Evolutionary conservation across 2,329 filamentous ascomycete species (phyloP).

Genomic region (Sporothrix globosa): DNA sequence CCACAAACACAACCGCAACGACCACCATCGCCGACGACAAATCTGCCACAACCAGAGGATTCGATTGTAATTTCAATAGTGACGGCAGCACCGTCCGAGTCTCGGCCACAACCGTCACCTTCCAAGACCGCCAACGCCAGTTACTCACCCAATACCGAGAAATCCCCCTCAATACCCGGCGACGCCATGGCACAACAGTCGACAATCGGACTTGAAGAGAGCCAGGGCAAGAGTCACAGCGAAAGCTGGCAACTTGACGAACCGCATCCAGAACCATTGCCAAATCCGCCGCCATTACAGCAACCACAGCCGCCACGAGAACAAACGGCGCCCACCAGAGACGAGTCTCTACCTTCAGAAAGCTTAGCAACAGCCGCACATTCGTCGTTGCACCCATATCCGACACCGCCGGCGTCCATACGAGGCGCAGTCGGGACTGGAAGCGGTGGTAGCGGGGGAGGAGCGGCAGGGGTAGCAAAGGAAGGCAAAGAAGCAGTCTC

Average conservation of each 20-base stretch:
- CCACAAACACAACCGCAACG: neutral
- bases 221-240: slow-evolving; percentile 8
- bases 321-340: neutral
- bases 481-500: slow-evolving; percentile 17
- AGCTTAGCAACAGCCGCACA: neutral
- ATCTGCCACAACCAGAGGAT: neutral
- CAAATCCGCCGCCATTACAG: neutral
- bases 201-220: slow-evolving; percentile 12
- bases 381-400: slow-evolving; percentile 51
- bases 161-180: slow-evolving; percentile 4
- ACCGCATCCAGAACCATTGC: neutral
- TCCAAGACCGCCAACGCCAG: neutral
- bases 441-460: slow-evolving; percentile 1
- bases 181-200: slow-evolving; percentile 20
- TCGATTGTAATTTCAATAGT: neutral
- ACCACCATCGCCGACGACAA: slow-evolving; percentile 2
- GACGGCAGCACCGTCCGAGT: neutral
- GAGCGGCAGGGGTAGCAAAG: slow-evolving; percentile 9
- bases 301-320: neutral
- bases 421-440: slow-evolving; percentile 38
- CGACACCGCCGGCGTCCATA: slow-evolving; percentile 61
- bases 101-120: neutral
- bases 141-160: slow-evolving; percentile 11
- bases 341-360: slow-evolving; percentile 13
- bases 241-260: neutral